Evolutionary conservation across 2,329 filamentous ascomycete genomes (phyloP), one percentile per base, ranked within the genome.

Genomic region (Leptographium wingfieldii): DNA sequence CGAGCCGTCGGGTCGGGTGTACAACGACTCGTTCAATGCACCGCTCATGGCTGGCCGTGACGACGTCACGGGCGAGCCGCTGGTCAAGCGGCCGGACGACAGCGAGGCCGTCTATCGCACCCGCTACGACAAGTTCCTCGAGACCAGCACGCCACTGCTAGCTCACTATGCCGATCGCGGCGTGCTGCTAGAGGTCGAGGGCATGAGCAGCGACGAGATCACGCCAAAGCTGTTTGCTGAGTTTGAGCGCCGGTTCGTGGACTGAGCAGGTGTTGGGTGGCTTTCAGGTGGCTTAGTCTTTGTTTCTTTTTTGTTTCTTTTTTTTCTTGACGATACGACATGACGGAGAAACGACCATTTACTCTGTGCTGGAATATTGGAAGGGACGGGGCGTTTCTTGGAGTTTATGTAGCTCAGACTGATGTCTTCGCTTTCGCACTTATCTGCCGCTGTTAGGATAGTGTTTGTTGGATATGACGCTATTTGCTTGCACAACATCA

Each of bases 191-290:
- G 89, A 90, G 63, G 90, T 96, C 4, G 79, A 90, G 66, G 94
- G 94, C 27, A 83, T 92, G 73, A 92, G 85, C 71, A 96, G 91
- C 69, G 90, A 99, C 69, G 94, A 97, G 74, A 99, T 99, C 67
- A 92, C 82, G 59, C 94, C 94, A n/a, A 85, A 91, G 76, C 77
- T 99, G 33, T 88, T 90, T 68, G 74, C 77, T 10, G 91, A 96
- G 73, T 89, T 99, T 71, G 85, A 89, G 74, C 82, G 77, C 69
- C 81, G 87, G 60, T 97, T 97, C 73, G 78, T 63, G 38, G 60
- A 63, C 10, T 25, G 22, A 27, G 9, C 12, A 51, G 22, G 7
- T 16, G 12, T 40, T 5, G 12, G 38, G 6, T 11, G 33, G 33
- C 5, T 35, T 11, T 35, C 33, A 3, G 12, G 14, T 40, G 12